phyloP scores from a whole-genome alignment of 495 filamentous ascomycete genomes.

The Penicillium atrosanguineum region DNA sequence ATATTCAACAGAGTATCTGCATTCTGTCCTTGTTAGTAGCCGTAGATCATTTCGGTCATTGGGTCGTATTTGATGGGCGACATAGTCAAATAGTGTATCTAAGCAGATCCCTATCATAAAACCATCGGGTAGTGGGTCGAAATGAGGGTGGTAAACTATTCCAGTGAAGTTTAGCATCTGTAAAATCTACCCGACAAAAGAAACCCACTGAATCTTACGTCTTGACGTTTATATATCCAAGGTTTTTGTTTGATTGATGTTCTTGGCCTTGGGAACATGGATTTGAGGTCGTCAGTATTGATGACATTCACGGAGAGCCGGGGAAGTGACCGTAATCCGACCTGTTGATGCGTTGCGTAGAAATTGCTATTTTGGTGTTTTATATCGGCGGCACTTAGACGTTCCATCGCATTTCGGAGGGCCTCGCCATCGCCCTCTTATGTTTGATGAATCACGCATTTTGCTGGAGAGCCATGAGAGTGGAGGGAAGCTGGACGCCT shows the following conservation, averaged over 20 bases:
- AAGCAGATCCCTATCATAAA: not conserved
- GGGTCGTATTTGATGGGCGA: not conserved
- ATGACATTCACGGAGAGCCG: not conserved
- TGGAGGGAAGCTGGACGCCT: not conserved
- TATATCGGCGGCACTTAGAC: not conserved
- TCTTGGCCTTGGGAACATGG: not conserved
- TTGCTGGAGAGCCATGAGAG: not conserved
- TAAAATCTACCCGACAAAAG: not conserved
- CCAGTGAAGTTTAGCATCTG: not conserved
- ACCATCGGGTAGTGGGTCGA: not conserved
- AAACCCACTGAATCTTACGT: not conserved
- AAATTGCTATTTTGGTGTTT: not conserved
- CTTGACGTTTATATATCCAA: not conserved
- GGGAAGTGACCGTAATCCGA: not conserved
- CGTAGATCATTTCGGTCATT: not conserved
- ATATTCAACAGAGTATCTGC: not conserved
- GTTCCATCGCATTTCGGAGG: not conserved
- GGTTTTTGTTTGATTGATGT: not conserved
- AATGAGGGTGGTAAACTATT: not conserved
- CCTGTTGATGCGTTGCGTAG: not conserved
- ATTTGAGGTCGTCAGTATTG: not conserved
- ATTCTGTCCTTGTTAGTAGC: not conserved
- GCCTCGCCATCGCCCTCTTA: not conserved
- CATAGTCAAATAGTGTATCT: not conserved
- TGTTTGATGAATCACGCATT: not conserved